Base-by-base conservation (phyloP, 2,329 filamentous ascomycete genomes). In the Exophiala spinifera region DNA sequence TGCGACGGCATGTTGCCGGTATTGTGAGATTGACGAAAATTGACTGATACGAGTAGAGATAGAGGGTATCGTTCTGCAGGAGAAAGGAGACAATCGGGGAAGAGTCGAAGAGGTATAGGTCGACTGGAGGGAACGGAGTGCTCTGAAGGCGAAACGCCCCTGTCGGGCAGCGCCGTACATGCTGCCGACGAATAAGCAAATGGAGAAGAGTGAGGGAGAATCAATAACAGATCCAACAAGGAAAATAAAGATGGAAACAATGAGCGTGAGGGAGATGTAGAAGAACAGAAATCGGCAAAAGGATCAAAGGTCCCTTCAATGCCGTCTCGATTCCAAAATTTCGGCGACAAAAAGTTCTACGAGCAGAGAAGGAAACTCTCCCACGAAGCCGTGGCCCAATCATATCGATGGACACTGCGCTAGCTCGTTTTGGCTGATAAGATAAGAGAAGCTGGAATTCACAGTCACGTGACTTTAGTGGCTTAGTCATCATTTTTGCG, bases 1-100 rank as follows among this genome's bases (percentile, higher is more conserved):
- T 25, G 65, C 61, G 6, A 63, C 48, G 33, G 65, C 67, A 34
- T 64, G 61, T 49, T 60, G 48, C 33, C 44, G 48, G 33, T 51
- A 49, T 40, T 34, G 33, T 11, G 55, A 55, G 11, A 42, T 48
- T 15, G 56, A 62, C 5, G 58, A 61, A 44, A 59, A 59, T 1
- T 47, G 47, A 17, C 40, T 52, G 39, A 44, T 45, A 13, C 28
- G 25, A 40, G 55, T 46, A 17, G 43, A 25, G 44, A 20, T 51
- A 14, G 42, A 21, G 34, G 49, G 8, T 17, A 20, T 17, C 28
- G 17, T 19, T 36, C 51, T 25, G 42, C 19, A 39, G 17, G 20
- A 49, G 10, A 49, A 44, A 42, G 52, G 46, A 8, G 53, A 15
- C 21, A 51, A 44, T 11, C 51, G 55, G 13, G 50, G 19, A 34